These are phyloP conservation scores for Coffea eugenioides DNA, from an alignment of 257 asterid species.

Conservation along the genomic window DNA sequence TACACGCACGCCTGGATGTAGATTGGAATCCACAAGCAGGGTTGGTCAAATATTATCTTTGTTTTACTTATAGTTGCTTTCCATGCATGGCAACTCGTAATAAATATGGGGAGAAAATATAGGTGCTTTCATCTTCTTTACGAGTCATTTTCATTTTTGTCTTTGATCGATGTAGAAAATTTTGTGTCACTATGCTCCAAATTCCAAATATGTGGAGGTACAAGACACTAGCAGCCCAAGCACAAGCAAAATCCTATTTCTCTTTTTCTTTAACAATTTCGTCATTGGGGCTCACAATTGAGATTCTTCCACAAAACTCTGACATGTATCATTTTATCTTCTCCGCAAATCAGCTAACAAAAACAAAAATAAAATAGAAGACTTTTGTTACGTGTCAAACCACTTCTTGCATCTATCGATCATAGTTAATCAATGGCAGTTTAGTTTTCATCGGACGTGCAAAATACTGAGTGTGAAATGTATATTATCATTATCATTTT, in stretches of 20 bases:
- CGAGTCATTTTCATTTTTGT: no score
- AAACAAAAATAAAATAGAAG: background rate
- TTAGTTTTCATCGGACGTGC: no score
- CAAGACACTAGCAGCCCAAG: background rate
- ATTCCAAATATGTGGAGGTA: no score
- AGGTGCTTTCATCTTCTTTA: background rate
- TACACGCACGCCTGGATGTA: background rate
- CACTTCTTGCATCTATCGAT: background rate
- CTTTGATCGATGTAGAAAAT: background rate
- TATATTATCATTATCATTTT: background rate
- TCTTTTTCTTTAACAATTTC: background rate
- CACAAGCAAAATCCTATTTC: background rate
- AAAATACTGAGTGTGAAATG: background rate
- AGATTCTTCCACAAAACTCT: background rate
- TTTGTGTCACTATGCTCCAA: background rate
- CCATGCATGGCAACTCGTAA: background rate
- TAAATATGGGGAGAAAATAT: background rate
- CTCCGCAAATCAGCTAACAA: background rate
- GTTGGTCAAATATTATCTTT: background rate
- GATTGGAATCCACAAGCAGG: background rate
- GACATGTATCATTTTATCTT: background rate
- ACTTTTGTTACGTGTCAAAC: background rate
- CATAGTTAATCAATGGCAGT: no score
- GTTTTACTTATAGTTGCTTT: background rate
- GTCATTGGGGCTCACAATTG: background rate